These are phyloP conservation scores for Phlebopus sp. DNA, from an alignment of 1,284 basidiomycete species.

Conservation along the genomic window DNA sequence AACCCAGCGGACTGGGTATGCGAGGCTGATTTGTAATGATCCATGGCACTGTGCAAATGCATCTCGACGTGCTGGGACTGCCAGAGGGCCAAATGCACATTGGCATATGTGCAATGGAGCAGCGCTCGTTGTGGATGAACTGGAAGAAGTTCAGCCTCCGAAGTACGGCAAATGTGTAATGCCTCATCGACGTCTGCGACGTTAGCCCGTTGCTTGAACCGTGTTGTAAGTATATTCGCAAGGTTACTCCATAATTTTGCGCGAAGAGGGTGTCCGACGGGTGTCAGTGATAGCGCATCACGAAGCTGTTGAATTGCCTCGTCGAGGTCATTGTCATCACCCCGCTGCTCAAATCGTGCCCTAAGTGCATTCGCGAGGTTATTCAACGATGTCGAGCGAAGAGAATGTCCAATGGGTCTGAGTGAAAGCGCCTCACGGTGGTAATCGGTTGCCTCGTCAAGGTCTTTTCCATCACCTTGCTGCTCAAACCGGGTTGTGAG, in stretches of 20 bases:
- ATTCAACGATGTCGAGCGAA: neutral
- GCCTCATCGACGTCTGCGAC: neutral
- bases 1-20: neutral
- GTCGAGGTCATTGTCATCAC: constrained; percentile 1
- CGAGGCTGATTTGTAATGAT: neutral
- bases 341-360: neutral
- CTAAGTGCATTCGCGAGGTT: neutral
- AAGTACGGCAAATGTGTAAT: too few species aligned
- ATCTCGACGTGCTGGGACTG: too few species aligned
- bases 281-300: neutral
- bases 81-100: too few species aligned
- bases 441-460: neutral
- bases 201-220: constrained; percentile 1
- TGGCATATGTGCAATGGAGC: too few species aligned
- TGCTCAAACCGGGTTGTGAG: neutral
- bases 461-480: neutral
- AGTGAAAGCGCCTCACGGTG: neutral
- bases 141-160: too few species aligned
- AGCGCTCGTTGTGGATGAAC: too few species aligned
- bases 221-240: neutral
- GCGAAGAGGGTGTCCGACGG: neutral
- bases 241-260: neutral
- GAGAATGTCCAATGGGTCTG: neutral
- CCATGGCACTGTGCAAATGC: neutral
- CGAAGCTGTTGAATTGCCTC: constrained; percentile 3